Evolutionary conservation across 2,329 filamentous ascomycete genomes (phyloP).

Genomic region (Ceratocystis cubensis): DNA sequence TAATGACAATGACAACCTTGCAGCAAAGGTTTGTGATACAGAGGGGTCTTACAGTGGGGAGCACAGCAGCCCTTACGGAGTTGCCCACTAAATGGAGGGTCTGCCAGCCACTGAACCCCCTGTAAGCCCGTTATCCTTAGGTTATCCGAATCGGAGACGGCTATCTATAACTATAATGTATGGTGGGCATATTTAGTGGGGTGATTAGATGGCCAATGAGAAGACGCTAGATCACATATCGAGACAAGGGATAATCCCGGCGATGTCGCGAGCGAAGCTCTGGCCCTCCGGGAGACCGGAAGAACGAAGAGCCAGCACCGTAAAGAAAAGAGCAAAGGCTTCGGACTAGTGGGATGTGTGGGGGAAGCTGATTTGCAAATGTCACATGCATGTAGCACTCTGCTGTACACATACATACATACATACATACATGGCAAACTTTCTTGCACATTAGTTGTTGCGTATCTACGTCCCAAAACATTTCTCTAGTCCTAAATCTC

Average conservation of each 20-base stretch:
- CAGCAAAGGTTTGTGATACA: too few species aligned
- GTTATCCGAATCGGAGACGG: constrained; percentile 15
- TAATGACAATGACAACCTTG: background rate
- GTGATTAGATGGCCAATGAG: constrained; percentile 6
- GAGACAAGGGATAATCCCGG: background rate
- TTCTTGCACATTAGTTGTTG: too few species aligned
- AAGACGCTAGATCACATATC: background rate
- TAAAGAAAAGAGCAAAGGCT: too few species aligned
- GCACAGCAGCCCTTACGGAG: background rate
- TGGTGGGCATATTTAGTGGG: background rate
- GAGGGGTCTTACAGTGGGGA: too few species aligned
- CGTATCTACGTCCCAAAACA: too few species aligned
- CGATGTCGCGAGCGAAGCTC: constrained; percentile 14
- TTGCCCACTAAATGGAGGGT: background rate
- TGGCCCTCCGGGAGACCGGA: constrained; percentile 11
- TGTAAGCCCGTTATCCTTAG: background rate
- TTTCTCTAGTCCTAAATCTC: too few species aligned
- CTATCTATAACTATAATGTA: background rate
- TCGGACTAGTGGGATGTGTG: background rate
- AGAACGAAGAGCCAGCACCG: background rate
- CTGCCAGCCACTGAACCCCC: background rate
- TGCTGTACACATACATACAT: too few species aligned
- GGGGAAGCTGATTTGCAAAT: background rate
- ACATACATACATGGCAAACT: too few species aligned
- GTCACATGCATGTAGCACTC: background rate